phyloP scores from a whole-genome alignment of 2,329 filamentous ascomycete genomes.

The Scedosporium minutisporum region DNA sequence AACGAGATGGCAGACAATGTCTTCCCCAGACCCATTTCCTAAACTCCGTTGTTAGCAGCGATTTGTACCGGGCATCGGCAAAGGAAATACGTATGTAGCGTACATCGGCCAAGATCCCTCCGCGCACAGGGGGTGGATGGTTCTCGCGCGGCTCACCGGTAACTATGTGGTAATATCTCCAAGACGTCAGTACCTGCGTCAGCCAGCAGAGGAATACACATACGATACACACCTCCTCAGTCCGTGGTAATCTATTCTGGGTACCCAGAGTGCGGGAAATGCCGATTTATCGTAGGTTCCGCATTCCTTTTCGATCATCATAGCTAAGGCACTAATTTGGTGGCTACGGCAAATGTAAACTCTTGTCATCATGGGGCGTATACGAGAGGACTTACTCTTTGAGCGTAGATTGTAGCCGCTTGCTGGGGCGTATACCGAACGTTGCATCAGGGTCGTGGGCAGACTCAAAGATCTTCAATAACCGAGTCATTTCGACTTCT shows the following conservation, averaged over 20 bases:
- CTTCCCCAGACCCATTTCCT: conserved; percentile 2
- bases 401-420: not conserved
- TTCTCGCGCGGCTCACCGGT: not conserved
- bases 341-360: not conserved
- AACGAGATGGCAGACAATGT: conserved; percentile 1
- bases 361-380: not conserved
- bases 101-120: conserved; percentile 2
- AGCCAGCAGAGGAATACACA: not conserved
- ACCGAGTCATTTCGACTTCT: not conserved
- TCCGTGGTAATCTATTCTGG: not conserved
- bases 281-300: not conserved
- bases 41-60: not conserved
- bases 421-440: not conserved
- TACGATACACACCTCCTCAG: not conserved
- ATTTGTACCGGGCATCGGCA: not conserved
- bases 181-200: not conserved
- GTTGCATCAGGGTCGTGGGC: not conserved
- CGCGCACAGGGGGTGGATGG: not conserved
- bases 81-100: not conserved
- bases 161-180: not conserved
- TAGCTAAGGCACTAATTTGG: not conserved
- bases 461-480: not conserved
- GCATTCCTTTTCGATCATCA: conserved; percentile 2
- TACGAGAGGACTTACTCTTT: not conserved
- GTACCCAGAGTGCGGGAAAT: not conserved